phyloP scores from a whole-genome alignment of 768 basidiomycete genomes.

The Auricularia auricula-judae region DNA sequence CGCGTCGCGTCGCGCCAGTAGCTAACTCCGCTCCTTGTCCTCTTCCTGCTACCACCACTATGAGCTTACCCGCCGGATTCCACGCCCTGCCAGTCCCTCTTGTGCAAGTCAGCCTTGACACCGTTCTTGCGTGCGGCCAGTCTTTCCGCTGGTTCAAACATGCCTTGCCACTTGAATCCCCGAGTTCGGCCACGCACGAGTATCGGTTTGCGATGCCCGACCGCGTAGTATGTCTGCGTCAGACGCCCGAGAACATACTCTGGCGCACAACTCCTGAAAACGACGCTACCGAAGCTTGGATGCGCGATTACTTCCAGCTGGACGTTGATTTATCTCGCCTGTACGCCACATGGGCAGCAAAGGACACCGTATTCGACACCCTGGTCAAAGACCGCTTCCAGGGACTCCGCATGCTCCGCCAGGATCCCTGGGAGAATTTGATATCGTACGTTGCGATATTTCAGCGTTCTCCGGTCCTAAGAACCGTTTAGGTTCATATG shows the following conservation, averaged over 20 bases:
- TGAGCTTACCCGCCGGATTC: slow-evolving; percentile 33
- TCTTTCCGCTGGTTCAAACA: slow-evolving; percentile 72
- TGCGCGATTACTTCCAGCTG: slow-evolving; percentile 85
- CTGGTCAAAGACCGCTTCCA: slow-evolving; percentile 47
- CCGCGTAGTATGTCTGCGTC: slow-evolving; percentile 74
- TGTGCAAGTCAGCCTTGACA: slow-evolving; percentile 64
- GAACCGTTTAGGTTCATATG: slow-evolving; percentile 72
- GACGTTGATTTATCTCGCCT: slow-evolving; percentile 57
- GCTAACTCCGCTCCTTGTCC: background rate
- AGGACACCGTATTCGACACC: slow-evolving; percentile 65
- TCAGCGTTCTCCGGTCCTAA: background rate
- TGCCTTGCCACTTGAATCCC: slow-evolving; percentile 21
- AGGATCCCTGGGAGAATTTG: slow-evolving; percentile 95
- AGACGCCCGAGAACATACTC: slow-evolving; percentile 47
- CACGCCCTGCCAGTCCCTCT: slow-evolving; percentile 47
- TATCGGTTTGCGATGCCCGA: slow-evolving; percentile 74
- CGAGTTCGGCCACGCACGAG: slow-evolving; percentile 34
- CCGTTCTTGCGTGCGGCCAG: slow-evolving; percentile 74
- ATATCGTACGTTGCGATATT: slow-evolving; percentile 56
- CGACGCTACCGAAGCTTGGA: slow-evolving; percentile 59
- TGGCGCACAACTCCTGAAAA: slow-evolving; percentile 53
- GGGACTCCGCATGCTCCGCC: slow-evolving; percentile 79
- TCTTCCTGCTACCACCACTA: slow-evolving; percentile 9
- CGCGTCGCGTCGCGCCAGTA: background rate
- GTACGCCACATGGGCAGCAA: slow-evolving; percentile 63